These are phyloP conservation scores for Penicillium coffeae DNA, from an alignment of 495 filamentous ascomycete genomes.

Conservation along the genomic window DNA sequence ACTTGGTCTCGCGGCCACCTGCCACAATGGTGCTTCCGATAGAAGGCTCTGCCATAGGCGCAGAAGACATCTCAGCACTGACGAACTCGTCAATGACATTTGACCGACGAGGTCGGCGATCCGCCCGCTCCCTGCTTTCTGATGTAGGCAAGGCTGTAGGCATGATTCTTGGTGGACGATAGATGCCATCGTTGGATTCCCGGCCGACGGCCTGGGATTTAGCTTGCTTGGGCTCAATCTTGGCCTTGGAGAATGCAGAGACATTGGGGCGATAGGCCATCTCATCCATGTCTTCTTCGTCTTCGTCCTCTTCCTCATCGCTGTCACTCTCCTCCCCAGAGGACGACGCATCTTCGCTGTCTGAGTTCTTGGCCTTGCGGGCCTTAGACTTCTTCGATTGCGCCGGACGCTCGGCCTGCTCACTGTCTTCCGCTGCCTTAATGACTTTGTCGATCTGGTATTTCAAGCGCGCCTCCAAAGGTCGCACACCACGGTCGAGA, in stretches of 20 bases:
- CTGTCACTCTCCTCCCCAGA: conserved; percentile 40
- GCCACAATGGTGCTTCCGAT: conserved; percentile 77
- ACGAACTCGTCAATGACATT: conserved; percentile 84
- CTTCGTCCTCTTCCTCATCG: conserved; percentile 36
- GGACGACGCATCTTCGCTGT: conserved; percentile 24
- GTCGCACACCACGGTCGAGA: conserved; percentile 83
- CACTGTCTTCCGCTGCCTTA: conserved; percentile 75
- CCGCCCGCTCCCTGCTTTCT: conserved; percentile 55
- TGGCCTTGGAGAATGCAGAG: conserved; percentile 49
- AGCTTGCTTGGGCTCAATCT: conserved; percentile 25
- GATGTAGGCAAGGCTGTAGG: conserved; percentile 62
- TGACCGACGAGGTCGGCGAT: conserved; percentile 53
- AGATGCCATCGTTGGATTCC: conserved; percentile 55
- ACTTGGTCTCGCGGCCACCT: conserved; percentile 70
- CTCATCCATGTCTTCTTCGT: conserved; percentile 51
- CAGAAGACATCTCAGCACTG: conserved; percentile 68
- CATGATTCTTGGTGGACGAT: conserved; percentile 80
- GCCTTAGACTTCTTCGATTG: conserved; percentile 24
- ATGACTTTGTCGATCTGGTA: conserved; percentile 91
- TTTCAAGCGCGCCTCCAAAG: conserved; percentile 78
- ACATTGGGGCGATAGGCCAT: conserved; percentile 66
- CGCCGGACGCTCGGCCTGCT: conserved; percentile 32
- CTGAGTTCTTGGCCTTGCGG: conserved; percentile 15
- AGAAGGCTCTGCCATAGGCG: conserved; percentile 72
- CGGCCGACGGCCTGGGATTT: conserved; percentile 17